Conservation (phyloP, 140 eudicot species). For the Flaveria floridana region DNA sequence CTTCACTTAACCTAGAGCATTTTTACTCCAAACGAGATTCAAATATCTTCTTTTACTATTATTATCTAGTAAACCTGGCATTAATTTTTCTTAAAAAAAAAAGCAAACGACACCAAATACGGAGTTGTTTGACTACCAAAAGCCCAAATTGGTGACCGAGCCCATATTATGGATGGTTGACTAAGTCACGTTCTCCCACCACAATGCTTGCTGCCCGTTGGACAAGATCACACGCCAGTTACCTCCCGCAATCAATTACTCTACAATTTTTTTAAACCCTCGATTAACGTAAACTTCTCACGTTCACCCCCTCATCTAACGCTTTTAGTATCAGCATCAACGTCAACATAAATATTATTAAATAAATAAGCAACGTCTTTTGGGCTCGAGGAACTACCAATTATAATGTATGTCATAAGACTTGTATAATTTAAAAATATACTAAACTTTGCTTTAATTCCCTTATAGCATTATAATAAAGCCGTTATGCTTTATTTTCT, state of each 20-base stretch:
- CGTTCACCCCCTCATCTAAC: background rate
- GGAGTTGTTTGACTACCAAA: conserved; percentile 14
- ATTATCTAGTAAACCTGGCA: too few species aligned
- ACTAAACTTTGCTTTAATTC: too few species aligned
- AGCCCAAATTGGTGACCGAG: conserved; percentile 37
- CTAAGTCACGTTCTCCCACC: conserved; percentile 26
- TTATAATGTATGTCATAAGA: too few species aligned
- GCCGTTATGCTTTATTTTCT: too few species aligned
- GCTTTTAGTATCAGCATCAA: background rate
- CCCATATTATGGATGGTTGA: conserved; percentile 39
- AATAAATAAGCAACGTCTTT: background rate
- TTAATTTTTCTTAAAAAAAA: too few species aligned
- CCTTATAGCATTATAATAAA: too few species aligned
- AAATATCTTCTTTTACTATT: too few species aligned
- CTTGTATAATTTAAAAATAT: too few species aligned
- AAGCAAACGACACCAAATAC: background rate
- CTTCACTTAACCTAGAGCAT: too few species aligned
- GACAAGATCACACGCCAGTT: conserved; percentile 41
- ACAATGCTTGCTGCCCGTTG: conserved; percentile 38
- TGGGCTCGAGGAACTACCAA: background rate
- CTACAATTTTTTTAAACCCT: background rate
- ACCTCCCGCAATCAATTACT: conserved; percentile 27
- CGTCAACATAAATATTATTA: background rate
- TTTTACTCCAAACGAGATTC: too few species aligned
- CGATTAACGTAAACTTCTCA: background rate